Evolutionary conservation across 345 rosid genomes (phyloP).

Genomic region (Cardiospermum halicacabum): DNA sequence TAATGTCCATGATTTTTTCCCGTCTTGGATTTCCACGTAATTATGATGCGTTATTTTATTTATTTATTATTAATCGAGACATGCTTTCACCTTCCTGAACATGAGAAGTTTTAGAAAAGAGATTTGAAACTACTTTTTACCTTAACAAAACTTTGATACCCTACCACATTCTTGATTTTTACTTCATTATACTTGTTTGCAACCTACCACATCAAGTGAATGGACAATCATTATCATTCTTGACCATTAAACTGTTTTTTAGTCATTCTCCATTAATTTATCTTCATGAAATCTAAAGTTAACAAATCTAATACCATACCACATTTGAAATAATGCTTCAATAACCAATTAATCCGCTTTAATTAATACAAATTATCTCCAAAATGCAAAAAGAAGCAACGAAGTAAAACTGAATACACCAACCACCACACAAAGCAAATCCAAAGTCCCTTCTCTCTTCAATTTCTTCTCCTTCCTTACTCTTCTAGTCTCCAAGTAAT

Average conservation of each 20-base stretch:
- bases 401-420: conserved; percentile 40
- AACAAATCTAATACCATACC: too few relatives aligned
- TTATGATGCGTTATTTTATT: too few relatives aligned
- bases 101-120: too few relatives aligned
- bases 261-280: too few relatives aligned
- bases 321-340: too few relatives aligned
- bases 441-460: conserved; percentile 47
- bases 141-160: not conserved
- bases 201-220: not conserved
- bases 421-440: conserved; percentile 38
- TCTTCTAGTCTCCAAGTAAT: conserved; percentile 42
- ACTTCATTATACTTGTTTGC: not conserved
- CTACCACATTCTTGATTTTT: not conserved
- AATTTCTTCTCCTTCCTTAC: conserved; percentile 43
- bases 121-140: not conserved
- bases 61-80: too few relatives aligned
- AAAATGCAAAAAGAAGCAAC: conserved; percentile 24
- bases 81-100: not conserved
- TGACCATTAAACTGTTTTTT: too few relatives aligned
- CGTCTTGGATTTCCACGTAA: too few relatives aligned
- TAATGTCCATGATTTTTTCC: too few relatives aligned
- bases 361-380: conserved; percentile 14
- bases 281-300: too few relatives aligned
- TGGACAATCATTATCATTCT: too few relatives aligned
- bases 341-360: too few relatives aligned